Conservation (phyloP, 257 asterid genomes). For the Cruciata laevipes region DNA sequence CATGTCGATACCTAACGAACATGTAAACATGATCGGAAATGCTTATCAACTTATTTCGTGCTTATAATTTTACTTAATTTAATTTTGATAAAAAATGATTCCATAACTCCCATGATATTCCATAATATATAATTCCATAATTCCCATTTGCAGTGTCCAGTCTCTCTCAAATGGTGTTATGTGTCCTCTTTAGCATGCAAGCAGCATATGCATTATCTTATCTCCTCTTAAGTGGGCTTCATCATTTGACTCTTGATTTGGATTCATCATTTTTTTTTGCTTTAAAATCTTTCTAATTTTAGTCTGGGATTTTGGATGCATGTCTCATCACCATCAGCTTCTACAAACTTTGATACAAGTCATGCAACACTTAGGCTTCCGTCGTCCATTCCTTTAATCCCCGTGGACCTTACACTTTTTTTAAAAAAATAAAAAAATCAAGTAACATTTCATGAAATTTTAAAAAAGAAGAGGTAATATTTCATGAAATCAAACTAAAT, state of each 20-base stretch:
- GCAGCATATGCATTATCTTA: background rate
- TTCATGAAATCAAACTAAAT: too few species aligned
- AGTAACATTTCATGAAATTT: too few species aligned
- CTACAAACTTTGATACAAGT: background rate
- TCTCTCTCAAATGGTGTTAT: background rate
- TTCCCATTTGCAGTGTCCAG: background rate
- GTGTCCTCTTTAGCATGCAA: background rate
- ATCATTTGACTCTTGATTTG: background rate
- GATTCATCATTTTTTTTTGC: background rate
- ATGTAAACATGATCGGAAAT: too few species aligned
- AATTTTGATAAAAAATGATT: too few species aligned
- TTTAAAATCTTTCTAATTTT: background rate
- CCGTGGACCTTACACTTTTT: background rate
- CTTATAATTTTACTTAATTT: too few species aligned
- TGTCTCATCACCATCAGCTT: background rate
- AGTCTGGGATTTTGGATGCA: background rate
- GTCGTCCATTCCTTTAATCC: background rate
- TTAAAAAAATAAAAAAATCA: too few species aligned
- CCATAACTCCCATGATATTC: too few species aligned
- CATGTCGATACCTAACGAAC: too few species aligned
- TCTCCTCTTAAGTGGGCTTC: background rate
- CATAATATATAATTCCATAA: too few species aligned
- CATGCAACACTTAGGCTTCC: background rate
- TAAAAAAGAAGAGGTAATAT: too few species aligned
- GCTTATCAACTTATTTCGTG: too few species aligned